Evolutionary conservation across 768 basidiomycete species (phyloP).

Genomic region (Phanerochaete sordida): DNA sequence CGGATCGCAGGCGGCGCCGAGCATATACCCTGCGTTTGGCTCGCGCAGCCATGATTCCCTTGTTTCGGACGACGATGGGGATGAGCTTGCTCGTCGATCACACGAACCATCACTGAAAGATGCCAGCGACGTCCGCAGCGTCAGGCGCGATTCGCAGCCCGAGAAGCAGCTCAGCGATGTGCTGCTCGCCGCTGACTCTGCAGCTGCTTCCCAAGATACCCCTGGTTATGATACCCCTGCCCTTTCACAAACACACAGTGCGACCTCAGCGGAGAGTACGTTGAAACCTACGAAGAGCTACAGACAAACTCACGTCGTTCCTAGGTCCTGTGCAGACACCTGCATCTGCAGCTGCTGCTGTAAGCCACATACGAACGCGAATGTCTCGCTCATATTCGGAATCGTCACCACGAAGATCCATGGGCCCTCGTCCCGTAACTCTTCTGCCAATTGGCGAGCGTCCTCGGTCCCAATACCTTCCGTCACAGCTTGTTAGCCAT

Average conservation of each 20-base stretch:
- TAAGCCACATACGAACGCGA: not conserved
- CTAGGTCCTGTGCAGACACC: not conserved
- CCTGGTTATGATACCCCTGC: not conserved
- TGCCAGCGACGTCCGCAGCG: not conserved
- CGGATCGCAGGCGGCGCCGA: not conserved
- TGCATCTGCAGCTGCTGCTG: not conserved
- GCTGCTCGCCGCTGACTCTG: constrained; percentile 1
- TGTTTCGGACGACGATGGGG: not conserved
- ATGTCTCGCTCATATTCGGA: constrained; percentile 4
- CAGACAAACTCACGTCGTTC: not conserved
- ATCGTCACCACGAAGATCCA: not conserved
- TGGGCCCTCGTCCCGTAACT: not conserved
- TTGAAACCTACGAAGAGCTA: not conserved
- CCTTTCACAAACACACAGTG: not conserved
- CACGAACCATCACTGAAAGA: not conserved
- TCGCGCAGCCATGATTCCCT: not conserved
- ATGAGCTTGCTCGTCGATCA: not conserved
- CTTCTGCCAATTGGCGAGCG: constrained; percentile 7
- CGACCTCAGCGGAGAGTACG: not conserved
- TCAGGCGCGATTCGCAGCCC: not conserved
- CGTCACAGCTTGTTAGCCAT: constrained; percentile 13
- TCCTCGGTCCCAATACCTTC: constrained; percentile 21
- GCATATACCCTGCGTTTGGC: not conserved
- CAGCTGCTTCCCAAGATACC: not conserved
- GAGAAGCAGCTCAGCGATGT: not conserved